Percentiles rank a stretch among this genome's conserved stretches.
phyloP scores from a whole-genome alignment of 371 early-diverging fungal genomes.

The Batkoa obscura region DNA sequence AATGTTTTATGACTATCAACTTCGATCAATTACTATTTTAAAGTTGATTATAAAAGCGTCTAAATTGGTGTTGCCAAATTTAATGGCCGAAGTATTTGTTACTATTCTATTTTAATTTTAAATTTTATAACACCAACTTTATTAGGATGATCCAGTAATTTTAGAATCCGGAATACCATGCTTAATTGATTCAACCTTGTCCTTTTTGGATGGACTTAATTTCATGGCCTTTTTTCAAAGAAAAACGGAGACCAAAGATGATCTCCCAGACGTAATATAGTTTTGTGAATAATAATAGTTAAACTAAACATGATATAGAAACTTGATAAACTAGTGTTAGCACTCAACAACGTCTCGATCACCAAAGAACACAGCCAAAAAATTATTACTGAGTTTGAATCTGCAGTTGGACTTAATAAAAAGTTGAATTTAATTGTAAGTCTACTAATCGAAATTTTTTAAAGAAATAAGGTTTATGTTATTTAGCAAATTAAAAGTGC shows the following conservation, averaged over 20 bases:
- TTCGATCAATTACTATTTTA: not conserved
- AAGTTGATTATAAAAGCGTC: not conserved
- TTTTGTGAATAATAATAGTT: too few species aligned
- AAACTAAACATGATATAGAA: not conserved
- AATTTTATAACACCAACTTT: too few species aligned
- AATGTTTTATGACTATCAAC: not conserved
- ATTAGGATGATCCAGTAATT: not conserved
- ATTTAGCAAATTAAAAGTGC: not conserved
- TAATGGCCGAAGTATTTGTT: not conserved
- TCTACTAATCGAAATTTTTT: not conserved
- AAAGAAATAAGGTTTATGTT: not conserved
- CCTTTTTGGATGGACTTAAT: not conserved
- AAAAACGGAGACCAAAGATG: not conserved
- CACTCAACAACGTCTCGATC: not conserved
- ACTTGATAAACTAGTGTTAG: not conserved
- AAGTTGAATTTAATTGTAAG: not conserved
- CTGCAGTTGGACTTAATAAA: not conserved
- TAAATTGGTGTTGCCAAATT: not conserved
- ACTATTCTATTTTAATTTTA: not conserved
- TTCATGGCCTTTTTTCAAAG: not conserved
- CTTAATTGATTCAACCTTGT: not conserved
- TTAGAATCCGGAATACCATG: not conserved
- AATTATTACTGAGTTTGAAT: not conserved
- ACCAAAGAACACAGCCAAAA: not conserved
- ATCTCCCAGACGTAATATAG: too few species aligned